A percentile compares a stretch with the other conserved stretches of the same genome.
Evolutionary conservation across 2,329 filamentous ascomycete genomes (phyloP).

Genomic region (Alternaria infectoria): DNA sequence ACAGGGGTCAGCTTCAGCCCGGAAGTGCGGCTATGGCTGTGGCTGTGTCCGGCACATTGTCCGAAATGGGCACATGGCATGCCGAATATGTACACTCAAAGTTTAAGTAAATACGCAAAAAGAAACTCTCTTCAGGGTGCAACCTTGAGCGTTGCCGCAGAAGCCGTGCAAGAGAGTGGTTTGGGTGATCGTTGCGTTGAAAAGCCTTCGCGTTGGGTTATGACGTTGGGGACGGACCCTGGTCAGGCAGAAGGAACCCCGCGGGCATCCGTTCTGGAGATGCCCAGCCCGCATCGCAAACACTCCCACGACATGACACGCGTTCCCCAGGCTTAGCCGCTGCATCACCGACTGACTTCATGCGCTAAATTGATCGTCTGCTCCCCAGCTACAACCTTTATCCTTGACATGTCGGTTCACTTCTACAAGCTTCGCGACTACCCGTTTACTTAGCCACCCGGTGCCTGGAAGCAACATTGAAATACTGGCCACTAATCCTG

Average conservation of each 20-base stretch:
- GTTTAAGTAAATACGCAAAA: not conserved
- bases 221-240: conserved; percentile 26
- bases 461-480: conserved; percentile 1
- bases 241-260: conserved; percentile 10
- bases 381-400: conserved; percentile 16
- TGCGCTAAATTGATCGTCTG: conserved; percentile 15
- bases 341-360: conserved; percentile 9
- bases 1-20: conserved; percentile 17
- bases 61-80: conserved; percentile 1
- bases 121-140: not conserved
- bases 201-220: not conserved
- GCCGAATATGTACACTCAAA: not conserved
- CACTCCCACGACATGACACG: conserved; percentile 35
- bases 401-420: conserved; percentile 30
- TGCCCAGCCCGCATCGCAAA: conserved; percentile 24
- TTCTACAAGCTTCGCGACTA: conserved; percentile 22
- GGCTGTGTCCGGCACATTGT: conserved; percentile 28
- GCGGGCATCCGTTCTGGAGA: conserved; percentile 25
- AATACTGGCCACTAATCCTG: not conserved
- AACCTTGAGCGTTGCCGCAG: not conserved
- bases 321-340: conserved; percentile 40
- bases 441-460: conserved; percentile 18
- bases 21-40: conserved; percentile 33
- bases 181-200: not conserved
- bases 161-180: not conserved